Evolutionary conservation across 345 rosid genomes (phyloP).

Genomic region (Aurinia saxatilis): DNA sequence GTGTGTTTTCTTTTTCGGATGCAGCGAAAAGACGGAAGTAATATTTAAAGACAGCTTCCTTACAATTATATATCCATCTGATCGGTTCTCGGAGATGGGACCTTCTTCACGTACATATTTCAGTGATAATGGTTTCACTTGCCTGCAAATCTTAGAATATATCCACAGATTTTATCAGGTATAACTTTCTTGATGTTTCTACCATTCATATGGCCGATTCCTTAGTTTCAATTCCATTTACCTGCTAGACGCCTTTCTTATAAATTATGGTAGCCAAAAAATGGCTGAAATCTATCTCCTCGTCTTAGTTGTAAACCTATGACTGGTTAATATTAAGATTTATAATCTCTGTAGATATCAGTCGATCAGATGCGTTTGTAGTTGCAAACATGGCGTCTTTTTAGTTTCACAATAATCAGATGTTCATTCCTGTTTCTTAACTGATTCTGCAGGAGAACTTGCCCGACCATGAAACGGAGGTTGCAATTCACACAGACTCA

Average conservation of each 20-base stretch:
- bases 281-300: background rate
- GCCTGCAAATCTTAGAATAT: constrained; percentile 66
- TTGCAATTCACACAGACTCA: constrained; percentile 80
- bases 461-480: constrained; percentile 55
- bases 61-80: constrained; percentile 71
- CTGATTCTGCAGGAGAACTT: constrained; percentile 58
- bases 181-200: constrained; percentile 1
- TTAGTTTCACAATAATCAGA: constrained; percentile 8
- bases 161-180: constrained; percentile 88
- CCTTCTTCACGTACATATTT: constrained; percentile 86
- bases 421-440: background rate
- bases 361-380: background rate
- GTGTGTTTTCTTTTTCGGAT: background rate
- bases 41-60: constrained; percentile 66
- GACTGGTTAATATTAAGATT: background rate
- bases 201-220: background rate
- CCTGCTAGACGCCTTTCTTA: background rate
- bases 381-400: background rate
- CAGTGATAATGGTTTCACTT: constrained; percentile 67
- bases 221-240: background rate
- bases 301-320: background rate
- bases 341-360: background rate
- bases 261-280: background rate
- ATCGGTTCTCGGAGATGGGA: constrained; percentile 88
- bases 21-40: constrained; percentile 79